Conservation (phyloP, 2,329 filamentous ascomycete species). For the Cordyceps tenuipes region DNA sequence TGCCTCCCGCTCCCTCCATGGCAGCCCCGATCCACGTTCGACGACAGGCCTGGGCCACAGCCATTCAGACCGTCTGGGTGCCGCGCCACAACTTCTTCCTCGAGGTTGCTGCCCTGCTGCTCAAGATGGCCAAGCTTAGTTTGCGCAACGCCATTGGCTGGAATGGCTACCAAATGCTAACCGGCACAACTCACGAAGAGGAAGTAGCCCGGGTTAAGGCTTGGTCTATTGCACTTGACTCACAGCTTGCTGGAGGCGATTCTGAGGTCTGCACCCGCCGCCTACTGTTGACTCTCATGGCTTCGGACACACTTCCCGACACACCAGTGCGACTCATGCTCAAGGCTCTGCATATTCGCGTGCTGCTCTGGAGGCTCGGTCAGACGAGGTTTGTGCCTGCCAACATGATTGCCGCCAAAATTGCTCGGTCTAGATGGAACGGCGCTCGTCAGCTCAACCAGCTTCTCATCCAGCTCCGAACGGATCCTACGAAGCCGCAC, state of each 20-base stretch:
- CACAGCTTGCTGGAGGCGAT: conserved; percentile 85
- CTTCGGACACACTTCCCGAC: conserved; percentile 76
- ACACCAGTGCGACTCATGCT: conserved; percentile 81
- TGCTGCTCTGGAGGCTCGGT: conserved; percentile 73
- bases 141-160: conserved; percentile 69
- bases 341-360: conserved; percentile 83
- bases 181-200: conserved; percentile 73
- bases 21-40: conserved; percentile 79
- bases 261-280: conserved; percentile 82
- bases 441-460: conserved; percentile 61
- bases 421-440: conserved; percentile 74
- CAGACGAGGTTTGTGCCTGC: conserved; percentile 57
- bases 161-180: conserved; percentile 68
- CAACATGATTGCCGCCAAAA: conserved; percentile 61
- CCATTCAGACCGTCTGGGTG: conserved; percentile 86
- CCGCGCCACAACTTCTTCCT: conserved; percentile 80
- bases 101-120: conserved; percentile 69
- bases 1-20: conserved; percentile 57
- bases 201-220: conserved; percentile 81
- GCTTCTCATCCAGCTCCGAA: conserved; percentile 35
- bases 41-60: conserved; percentile 84
- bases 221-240: conserved; percentile 88
- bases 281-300: conserved; percentile 75
- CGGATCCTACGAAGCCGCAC: conserved; percentile 35
- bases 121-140: conserved; percentile 77